Evolutionary conservation across 257 asterid species (phyloP).

Genomic region (Dorcoceras hygrometricum): DNA sequence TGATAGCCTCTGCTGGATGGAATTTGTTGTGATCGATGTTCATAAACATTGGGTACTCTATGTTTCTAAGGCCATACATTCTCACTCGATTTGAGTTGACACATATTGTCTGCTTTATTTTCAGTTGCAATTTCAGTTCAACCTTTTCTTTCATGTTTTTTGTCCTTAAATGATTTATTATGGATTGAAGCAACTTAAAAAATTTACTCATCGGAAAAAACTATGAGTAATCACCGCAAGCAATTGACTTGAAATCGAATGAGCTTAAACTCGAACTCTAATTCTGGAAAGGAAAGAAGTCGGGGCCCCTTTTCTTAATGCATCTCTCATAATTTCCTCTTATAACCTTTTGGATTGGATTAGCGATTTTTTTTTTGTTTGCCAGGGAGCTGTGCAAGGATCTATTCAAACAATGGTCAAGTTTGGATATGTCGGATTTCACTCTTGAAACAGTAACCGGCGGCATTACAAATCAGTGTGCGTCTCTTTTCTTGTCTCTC

Average conservation of each 20-base stretch:
- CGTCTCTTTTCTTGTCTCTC: conserved; percentile 29
- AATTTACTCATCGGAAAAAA: too few species aligned
- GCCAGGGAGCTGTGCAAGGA: conserved; percentile 84
- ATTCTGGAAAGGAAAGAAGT: too few species aligned
- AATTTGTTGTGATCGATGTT: not conserved
- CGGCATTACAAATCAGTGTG: conserved; percentile 90
- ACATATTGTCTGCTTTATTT: conserved; percentile 2
- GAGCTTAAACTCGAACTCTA: not conserved
- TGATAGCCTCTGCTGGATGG: conserved; percentile 9
- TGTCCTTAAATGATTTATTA: not conserved
- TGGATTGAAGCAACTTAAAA: not conserved
- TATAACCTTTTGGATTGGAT: not conserved
- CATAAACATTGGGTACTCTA: not conserved
- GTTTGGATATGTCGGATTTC: conserved; percentile 66
- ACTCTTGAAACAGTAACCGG: conserved; percentile 89
- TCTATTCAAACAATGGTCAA: conserved; percentile 74
- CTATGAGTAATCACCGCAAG: not conserved
- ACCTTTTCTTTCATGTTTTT: not conserved
- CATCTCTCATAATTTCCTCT: not conserved
- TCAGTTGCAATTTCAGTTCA: not conserved
- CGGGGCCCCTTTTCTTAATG: not conserved
- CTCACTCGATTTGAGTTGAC: conserved; percentile 8
- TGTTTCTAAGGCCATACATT: not conserved
- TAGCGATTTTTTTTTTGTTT: conserved; percentile 21
- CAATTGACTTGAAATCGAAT: not conserved